Evolutionary conservation across 495 filamentous ascomycete species (phyloP).

Genomic region (Penicillium bovifimosum): DNA sequence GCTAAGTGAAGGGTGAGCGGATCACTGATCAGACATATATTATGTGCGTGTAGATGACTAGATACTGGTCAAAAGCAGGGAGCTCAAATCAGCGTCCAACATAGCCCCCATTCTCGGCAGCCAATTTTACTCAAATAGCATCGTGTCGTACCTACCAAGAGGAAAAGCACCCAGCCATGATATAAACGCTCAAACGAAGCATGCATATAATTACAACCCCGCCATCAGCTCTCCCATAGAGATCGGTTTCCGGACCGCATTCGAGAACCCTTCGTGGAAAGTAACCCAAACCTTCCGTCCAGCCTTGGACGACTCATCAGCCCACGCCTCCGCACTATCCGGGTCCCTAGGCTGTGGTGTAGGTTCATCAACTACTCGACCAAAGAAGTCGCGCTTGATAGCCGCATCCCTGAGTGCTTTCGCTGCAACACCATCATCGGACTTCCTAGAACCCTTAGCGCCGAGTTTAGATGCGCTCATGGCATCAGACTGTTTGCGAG

Average conservation of each 20-base stretch:
- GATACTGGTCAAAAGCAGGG: no score
- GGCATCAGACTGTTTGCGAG: conserved; percentile 53
- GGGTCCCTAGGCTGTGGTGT: conserved; percentile 24
- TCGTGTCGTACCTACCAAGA: background rate
- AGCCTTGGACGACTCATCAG: conserved; percentile 31
- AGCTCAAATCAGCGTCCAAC: no score
- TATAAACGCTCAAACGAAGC: conserved; percentile 4
- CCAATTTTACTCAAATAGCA: no score
- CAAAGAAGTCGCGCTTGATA: conserved; percentile 88
- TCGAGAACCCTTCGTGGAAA: conserved; percentile 93
- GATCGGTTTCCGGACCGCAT: conserved; percentile 91
- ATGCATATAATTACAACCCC: conserved; percentile 27
- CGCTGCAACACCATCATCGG: conserved; percentile 12
- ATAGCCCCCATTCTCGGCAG: no score
- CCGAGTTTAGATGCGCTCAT: conserved; percentile 45
- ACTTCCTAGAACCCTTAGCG: conserved; percentile 24
- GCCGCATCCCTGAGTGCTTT: conserved; percentile 24
- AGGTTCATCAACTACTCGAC: conserved; percentile 55
- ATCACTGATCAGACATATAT: no score
- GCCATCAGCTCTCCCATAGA: conserved; percentile 76
- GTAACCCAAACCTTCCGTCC: conserved; percentile 80
- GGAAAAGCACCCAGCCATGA: background rate
- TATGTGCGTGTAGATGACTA: no score
- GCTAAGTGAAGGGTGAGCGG: no score
- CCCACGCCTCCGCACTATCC: conserved; percentile 15